Conservation (phyloP, 257 asterid genomes). For the Solanum raphanifolium region DNA sequence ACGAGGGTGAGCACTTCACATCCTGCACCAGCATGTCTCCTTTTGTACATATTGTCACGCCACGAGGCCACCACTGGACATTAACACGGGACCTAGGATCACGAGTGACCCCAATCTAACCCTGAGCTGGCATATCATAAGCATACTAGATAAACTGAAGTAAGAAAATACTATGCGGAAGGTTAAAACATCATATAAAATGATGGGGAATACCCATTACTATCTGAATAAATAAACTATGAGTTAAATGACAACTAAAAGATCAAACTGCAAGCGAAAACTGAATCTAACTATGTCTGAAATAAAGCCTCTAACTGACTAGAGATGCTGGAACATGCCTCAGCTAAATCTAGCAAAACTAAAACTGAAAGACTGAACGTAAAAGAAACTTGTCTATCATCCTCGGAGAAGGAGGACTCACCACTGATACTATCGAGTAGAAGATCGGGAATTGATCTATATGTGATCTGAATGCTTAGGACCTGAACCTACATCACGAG, state of each 20-base stretch:
- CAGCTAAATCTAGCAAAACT: neutral
- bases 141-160: neutral
- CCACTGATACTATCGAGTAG: neutral
- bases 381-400: neutral
- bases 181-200: neutral
- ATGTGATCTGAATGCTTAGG: neutral
- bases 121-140: neutral
- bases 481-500: neutral
- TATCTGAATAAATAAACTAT: neutral
- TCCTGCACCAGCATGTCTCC: neutral
- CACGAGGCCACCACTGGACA: neutral
- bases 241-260: neutral
- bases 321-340: neutral
- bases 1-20: neutral
- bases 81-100: no score
- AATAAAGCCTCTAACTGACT: no score
- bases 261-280: neutral
- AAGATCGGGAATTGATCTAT: no score
- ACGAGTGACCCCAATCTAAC: neutral
- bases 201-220: neutral
- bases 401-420: neutral
- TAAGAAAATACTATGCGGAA: no score
- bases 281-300: no score
- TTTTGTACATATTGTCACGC: no score
- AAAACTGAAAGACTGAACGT: neutral